Base-by-base conservation (phyloP, 1,284 basidiomycete genomes). In the Fomitopsis schrenkii region DNA sequence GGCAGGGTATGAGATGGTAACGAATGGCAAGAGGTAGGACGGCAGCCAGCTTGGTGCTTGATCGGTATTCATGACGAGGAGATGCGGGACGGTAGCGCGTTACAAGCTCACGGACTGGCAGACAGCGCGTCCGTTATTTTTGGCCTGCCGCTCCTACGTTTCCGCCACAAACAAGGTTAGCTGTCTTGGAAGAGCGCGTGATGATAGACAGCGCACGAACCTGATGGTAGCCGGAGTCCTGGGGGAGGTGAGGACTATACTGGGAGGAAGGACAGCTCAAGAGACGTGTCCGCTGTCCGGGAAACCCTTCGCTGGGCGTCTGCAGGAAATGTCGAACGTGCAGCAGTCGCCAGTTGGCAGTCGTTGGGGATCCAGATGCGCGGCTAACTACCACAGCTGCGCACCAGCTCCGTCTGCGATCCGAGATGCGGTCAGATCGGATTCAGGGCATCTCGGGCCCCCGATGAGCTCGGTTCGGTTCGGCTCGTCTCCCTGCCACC, bases 1-100 rank as follows among this genome's bases (percentile, higher is more conserved):
- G 15, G 82, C 81, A 30, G 87, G 89, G 74, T 94, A 88, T 8
- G 91, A 93, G 63, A 95, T 85, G 10, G 83, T 76, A 74, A 91
- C 76, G 77, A 94, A 93, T 36, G 90, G 88, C 56, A 80, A 67
- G 63, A 90, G 69, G 64, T 80, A 83, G 38, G 80, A 73, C 28
- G 80, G 79, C 55, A 90, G 75, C 77, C 76, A 76, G 63, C 72
- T 74, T 71, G 76, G 76, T 67, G 67, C 74, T 74, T 72, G 70
- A 50, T 69, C 62, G 63, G 65, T 63, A 71, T 72, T 73, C 72
- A 74, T 73, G 63, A 59, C 59, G 59, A 55, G 55, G 53, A 63
- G 62, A 38, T 63, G 61, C 60, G 64, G 52, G 58, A 53, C 45
- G 36, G 35, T 35, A 62, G 53, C 68, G 64, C 69, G 69, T 70